phyloP scores from a whole-genome alignment of 164 flowering plant species.

The Vitis rupestris region DNA sequence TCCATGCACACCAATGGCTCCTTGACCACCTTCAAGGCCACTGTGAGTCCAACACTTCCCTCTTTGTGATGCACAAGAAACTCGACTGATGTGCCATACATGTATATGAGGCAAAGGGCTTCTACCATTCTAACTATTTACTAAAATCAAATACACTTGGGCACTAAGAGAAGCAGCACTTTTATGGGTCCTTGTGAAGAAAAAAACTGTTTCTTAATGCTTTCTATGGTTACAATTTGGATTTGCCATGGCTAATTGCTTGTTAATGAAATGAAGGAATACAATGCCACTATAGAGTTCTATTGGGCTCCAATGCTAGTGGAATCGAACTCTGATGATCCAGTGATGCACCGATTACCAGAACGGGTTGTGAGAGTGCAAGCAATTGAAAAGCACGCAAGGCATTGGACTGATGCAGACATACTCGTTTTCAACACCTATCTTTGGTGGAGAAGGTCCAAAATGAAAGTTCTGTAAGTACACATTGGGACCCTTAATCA shows the following conservation, averaged over 20 bases:
- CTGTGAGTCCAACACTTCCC: constrained; percentile 30
- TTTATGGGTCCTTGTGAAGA: too few species aligned
- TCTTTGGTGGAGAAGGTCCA: constrained; percentile 75
- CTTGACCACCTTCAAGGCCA: constrained; percentile 56
- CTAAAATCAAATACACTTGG: too few species aligned
- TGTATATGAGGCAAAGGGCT: too few species aligned
- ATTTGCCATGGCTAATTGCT: neutral
- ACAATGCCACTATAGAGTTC: constrained; percentile 77
- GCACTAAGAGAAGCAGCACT: too few species aligned
- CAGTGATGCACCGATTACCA: constrained; percentile 46
- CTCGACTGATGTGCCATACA: too few species aligned
- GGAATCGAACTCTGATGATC: constrained; percentile 85
- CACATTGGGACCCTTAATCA: neutral
- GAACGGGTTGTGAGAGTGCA: constrained; percentile 53
- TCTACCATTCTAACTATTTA: too few species aligned
- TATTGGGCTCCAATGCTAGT: constrained; percentile 91
- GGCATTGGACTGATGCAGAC: constrained; percentile 73
- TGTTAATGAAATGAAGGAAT: constrained; percentile 42
- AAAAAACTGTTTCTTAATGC: too few species aligned
- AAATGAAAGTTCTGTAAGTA: constrained; percentile 65
- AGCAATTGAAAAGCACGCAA: constrained; percentile 66
- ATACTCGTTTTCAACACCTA: constrained; percentile 72
- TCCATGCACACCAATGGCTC: constrained; percentile 58
- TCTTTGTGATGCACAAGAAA: neutral
- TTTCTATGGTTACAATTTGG: too few species aligned